Conservation (phyloP, 257 asterid genomes). For the Nicotiana noctiflora region DNA sequence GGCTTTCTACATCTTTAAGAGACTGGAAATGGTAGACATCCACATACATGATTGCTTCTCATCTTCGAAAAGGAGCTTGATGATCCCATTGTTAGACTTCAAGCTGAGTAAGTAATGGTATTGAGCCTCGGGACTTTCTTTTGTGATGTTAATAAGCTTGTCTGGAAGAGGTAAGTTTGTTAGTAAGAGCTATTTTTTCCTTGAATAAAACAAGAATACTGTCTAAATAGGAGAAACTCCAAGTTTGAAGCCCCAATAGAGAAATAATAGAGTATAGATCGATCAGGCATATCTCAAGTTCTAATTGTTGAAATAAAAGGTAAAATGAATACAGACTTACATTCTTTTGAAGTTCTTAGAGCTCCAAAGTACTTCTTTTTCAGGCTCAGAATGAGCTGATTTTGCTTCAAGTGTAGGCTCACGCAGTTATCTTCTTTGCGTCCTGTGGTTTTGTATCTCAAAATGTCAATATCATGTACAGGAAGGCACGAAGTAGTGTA, state of each 20-base stretch:
- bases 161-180: slow-evolving; percentile 29
- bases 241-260: background rate
- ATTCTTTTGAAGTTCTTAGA: slow-evolving; percentile 43
- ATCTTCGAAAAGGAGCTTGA: slow-evolving; percentile 51
- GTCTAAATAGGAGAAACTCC: background rate
- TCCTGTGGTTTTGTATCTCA: slow-evolving; percentile 26
- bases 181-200: background rate
- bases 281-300: background rate
- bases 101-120: slow-evolving; percentile 33
- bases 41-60: slow-evolving; percentile 40
- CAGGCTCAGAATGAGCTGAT: slow-evolving; percentile 34
- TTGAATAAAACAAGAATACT: background rate
- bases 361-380: slow-evolving; percentile 48
- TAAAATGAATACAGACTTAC: slow-evolving; percentile 14
- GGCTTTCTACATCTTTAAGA: slow-evolving; percentile 13
- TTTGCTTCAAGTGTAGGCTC: slow-evolving; percentile 33
- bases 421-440: slow-evolving; percentile 38
- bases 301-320: background rate
- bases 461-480: background rate
- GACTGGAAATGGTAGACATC: slow-evolving; percentile 46
- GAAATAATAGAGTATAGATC: background rate
- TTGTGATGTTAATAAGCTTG: slow-evolving; percentile 37
- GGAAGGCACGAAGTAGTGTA: background rate
- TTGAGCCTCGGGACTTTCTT: slow-evolving; percentile 27
- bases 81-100: slow-evolving; percentile 39